These are phyloP conservation scores for Teratosphaeria nubilosa DNA, from an alignment of 2,329 filamentous ascomycete genomes.

Conservation along the genomic window DNA sequence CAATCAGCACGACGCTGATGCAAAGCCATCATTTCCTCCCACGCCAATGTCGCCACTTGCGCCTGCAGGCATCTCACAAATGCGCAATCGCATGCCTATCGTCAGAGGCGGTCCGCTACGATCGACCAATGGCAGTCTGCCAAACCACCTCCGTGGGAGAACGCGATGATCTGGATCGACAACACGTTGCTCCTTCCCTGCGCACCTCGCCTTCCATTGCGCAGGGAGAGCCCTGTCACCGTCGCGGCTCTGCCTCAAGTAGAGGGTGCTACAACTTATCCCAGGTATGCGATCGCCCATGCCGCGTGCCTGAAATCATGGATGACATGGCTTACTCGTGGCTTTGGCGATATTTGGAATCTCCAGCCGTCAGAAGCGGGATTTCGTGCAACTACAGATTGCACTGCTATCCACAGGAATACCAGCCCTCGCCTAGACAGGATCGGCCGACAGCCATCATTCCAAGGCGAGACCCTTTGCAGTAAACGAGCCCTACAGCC, in stretches of 20 bases:
- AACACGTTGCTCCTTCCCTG: background rate
- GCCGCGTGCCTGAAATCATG: background rate
- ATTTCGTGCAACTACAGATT: background rate
- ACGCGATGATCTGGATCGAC: background rate
- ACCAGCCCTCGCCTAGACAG: background rate
- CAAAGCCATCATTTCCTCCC: background rate
- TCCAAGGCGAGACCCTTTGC: background rate
- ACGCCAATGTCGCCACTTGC: background rate
- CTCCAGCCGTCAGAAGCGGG: background rate
- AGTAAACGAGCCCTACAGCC: background rate
- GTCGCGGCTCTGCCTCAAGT: background rate
- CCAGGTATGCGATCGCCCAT: background rate
- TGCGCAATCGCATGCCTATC: background rate
- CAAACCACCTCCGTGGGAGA: background rate
- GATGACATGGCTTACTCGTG: background rate
- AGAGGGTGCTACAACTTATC: background rate
- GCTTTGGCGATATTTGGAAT: background rate
- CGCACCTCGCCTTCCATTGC: background rate
- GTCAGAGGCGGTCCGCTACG: background rate
- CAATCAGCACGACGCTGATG: background rate
- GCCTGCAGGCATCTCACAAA: background rate
- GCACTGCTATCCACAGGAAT: background rate
- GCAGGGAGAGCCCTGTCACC: background rate
- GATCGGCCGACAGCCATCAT: background rate
- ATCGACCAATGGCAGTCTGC: background rate